Conservation (phyloP, 768 basidiomycete species). For the Lentinula edodes region DNA sequence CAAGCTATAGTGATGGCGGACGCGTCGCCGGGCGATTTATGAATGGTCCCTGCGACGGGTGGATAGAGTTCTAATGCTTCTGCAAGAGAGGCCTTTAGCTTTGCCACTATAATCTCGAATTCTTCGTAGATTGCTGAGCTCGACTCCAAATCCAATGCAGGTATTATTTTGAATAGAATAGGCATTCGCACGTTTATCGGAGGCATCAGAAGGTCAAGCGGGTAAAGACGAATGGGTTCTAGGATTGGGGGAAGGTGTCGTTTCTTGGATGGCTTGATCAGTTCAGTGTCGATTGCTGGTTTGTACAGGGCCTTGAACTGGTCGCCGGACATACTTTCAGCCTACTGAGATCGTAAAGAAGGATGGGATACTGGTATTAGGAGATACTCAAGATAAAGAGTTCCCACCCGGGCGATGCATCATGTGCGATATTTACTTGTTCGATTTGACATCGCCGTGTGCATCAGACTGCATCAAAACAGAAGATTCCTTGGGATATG, state of each 20-base stretch:
- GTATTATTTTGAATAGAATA: not conserved
- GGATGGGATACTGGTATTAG: not conserved
- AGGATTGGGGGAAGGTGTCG: not conserved
- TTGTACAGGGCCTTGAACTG: not conserved
- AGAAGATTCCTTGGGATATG: too few species aligned
- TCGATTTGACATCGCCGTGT: too few species aligned
- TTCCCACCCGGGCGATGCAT: too few species aligned
- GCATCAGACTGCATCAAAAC: too few species aligned
- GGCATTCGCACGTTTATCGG: not conserved
- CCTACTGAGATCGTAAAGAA: not conserved
- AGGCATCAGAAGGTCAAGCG: conserved; percentile 3
- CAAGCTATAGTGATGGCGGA: not conserved
- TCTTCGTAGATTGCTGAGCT: not conserved
- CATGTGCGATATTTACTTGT: too few species aligned
- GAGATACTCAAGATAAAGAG: not conserved
- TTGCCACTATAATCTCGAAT: not conserved
- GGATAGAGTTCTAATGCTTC: conserved; percentile 4
- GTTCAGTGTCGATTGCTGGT: not conserved
- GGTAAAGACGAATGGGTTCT: not conserved
- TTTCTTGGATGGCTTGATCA: conserved; percentile 1
- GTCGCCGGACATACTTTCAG: not conserved
- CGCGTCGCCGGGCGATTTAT: not conserved
- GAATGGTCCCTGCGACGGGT: not conserved
- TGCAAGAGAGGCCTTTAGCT: not conserved
- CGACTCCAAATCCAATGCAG: not conserved